Evolutionary conservation across 768 basidiomycete species (phyloP).

Genomic region (Roridomyces roridus): DNA sequence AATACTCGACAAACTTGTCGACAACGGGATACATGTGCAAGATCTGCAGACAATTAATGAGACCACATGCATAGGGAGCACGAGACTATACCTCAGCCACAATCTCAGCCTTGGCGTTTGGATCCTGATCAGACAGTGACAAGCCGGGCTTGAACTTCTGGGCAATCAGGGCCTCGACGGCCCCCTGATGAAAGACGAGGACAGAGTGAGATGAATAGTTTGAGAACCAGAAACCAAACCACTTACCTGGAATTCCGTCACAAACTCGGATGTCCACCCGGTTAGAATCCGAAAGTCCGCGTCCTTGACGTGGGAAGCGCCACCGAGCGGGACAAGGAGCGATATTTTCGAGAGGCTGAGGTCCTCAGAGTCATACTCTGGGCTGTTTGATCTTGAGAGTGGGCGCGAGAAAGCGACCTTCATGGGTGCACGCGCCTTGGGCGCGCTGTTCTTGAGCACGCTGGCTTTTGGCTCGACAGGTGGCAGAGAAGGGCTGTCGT

Average conservation of each 20-base stretch:
- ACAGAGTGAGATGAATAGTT: neutral
- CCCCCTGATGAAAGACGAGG: neutral
- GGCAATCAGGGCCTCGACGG: neutral
- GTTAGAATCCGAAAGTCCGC: neutral
- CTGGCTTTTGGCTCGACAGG: neutral
- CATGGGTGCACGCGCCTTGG: neutral
- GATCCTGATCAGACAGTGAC: neutral
- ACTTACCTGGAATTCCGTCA: neutral
- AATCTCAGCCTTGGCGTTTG: neutral
- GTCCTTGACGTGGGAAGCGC: neutral
- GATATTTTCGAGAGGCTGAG: neutral
- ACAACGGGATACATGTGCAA: neutral
- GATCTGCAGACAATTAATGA: neutral
- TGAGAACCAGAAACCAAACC: neutral
- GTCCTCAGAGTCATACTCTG: neutral
- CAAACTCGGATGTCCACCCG: neutral
- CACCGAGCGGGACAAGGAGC: neutral
- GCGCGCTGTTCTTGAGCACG: neutral
- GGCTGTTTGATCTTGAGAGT: neutral
- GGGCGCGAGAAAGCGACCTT: neutral
- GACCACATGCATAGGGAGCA: neutral
- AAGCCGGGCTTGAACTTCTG: neutral
- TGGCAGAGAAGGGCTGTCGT: neutral
- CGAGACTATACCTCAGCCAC: neutral
- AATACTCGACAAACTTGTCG: neutral